A percentile compares a stretch with the other conserved stretches of the same genome.
These are phyloP conservation scores for Cystobasidiaceae sp. DNA, from an alignment of 1,284 basidiomycete species.

Conservation along the genomic window DNA sequence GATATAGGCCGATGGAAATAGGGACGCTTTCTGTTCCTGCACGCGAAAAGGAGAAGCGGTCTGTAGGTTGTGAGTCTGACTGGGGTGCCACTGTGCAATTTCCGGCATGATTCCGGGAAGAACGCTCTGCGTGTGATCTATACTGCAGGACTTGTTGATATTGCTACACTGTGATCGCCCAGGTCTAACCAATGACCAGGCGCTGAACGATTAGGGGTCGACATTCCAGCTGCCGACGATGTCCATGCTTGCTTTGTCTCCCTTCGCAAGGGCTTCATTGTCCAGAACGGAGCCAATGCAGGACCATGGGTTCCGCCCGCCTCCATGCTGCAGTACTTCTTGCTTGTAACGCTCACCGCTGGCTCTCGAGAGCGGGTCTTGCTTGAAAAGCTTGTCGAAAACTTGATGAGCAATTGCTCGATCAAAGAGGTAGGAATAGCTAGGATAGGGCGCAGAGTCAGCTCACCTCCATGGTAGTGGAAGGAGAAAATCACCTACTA, in stretches of 20 bases:
- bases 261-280: conserved; percentile 59
- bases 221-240: conserved; percentile 72
- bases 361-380: conserved; percentile 45
- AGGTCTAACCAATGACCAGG: too few relatives aligned
- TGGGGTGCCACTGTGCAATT: conserved; percentile 19
- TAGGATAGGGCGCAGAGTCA: neutral
- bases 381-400: conserved; percentile 70
- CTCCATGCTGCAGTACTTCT: conserved; percentile 73
- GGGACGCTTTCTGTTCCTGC: conserved; percentile 46
- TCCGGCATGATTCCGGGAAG: too few relatives aligned
- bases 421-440: conserved; percentile 92
- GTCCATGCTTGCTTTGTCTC: conserved; percentile 76
- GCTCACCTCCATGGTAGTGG: neutral
- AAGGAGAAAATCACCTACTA: conserved; percentile 55
- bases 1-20: conserved; percentile 73
- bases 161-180: too few relatives aligned
- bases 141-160: too few relatives aligned
- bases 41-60: conserved; percentile 23
- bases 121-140: too few relatives aligned
- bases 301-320: conserved; percentile 86
- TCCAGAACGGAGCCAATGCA: conserved; percentile 76
- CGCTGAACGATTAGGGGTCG: too few relatives aligned
- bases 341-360: conserved; percentile 69
- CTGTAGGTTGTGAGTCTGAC: neutral
- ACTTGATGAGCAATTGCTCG: conserved; percentile 87